Evolutionary conservation across 2,329 filamentous ascomycete genomes (phyloP).

Genomic region (Sclerotinia trifoliorum): DNA sequence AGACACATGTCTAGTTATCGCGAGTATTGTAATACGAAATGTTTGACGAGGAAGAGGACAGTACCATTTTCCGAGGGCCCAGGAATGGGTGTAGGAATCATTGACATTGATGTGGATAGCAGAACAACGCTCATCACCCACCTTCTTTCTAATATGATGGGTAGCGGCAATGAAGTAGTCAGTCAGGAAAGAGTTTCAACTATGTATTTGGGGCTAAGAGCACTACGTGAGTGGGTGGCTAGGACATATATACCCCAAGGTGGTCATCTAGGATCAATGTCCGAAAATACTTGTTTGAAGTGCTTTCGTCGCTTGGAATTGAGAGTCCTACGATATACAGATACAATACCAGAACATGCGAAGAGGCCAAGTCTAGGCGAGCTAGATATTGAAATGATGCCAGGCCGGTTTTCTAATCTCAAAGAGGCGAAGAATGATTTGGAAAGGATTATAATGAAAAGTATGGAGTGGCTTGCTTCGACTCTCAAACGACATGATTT

Average conservation of each 20-base stretch:
- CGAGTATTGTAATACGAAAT: slow-evolving; percentile 31
- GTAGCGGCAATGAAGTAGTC: not conserved
- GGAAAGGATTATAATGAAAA: slow-evolving; percentile 31
- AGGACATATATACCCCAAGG: slow-evolving; percentile 12
- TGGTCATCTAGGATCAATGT: slow-evolving; percentile 6
- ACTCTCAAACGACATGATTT: slow-evolving; percentile 33
- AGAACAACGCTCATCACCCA: slow-evolving; percentile 15
- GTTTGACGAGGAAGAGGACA: slow-evolving; percentile 23
- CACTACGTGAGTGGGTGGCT: not conserved
- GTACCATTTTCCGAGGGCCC: not conserved
- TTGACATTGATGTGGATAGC: slow-evolving; percentile 12
- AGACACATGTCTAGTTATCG: slow-evolving; percentile 29
- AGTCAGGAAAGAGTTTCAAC: slow-evolving; percentile 5
- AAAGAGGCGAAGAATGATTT: slow-evolving; percentile 26
- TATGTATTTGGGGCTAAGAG: slow-evolving; percentile 14
- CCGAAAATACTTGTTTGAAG: slow-evolving; percentile 3
- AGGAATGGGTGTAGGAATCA: not conserved
- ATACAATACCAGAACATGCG: not conserved
- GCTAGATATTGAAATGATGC: slow-evolving; percentile 31
- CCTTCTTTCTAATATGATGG: slow-evolving; percentile 16
- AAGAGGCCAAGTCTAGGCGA: slow-evolving; percentile 21
- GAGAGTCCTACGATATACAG: slow-evolving; percentile 1
- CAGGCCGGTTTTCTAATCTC: slow-evolving; percentile 25
- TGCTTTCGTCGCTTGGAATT: not conserved
- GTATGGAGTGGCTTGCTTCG: slow-evolving; percentile 33